Conservation (phyloP, 2,329 filamentous ascomycete species). For the Fusarium hainanense region DNA sequence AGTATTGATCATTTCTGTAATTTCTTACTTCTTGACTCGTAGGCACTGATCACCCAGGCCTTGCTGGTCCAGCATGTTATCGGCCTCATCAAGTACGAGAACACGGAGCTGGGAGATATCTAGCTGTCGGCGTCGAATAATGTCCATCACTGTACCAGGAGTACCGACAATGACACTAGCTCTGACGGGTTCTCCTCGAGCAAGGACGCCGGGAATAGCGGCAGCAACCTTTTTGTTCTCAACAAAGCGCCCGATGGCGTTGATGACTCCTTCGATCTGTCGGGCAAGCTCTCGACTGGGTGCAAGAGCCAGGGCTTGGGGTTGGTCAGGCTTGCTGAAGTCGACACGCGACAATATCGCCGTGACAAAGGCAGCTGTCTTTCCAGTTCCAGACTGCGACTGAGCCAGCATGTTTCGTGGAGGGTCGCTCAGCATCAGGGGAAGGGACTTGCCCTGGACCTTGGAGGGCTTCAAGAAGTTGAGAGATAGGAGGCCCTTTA, state of each 20-base stretch:
- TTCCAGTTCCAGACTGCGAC: constrained; percentile 98
- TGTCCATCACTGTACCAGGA: constrained; percentile 90
- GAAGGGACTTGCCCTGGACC: constrained; percentile 94
- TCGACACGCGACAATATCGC: constrained; percentile 91
- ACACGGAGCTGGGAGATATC: constrained; percentile 78
- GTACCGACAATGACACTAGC: constrained; percentile 91
- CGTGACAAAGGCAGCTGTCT: constrained; percentile 95
- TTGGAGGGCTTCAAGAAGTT: constrained; percentile 96
- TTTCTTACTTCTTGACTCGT: constrained; percentile 79
- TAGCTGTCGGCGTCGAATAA: constrained; percentile 81
- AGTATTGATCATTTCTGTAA: background rate
- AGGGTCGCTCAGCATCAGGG: constrained; percentile 87
- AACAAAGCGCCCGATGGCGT: constrained; percentile 86
- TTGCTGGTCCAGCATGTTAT: constrained; percentile 98
- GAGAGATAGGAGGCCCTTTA: constrained; percentile 81
- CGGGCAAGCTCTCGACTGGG: constrained; percentile 94
- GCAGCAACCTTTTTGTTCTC: constrained; percentile 79
- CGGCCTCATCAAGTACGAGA: constrained; percentile 94
- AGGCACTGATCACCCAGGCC: constrained; percentile 95
- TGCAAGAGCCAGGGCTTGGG: constrained; percentile 89
- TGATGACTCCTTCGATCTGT: constrained; percentile 89
- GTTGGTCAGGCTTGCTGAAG: constrained; percentile 71
- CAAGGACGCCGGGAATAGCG: constrained; percentile 82
- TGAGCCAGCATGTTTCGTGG: constrained; percentile 95
- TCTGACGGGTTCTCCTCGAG: constrained; percentile 74